Base-by-base conservation (phyloP, 2,329 filamentous ascomycete species). In the Arthrobotrys pseudoclavata region DNA sequence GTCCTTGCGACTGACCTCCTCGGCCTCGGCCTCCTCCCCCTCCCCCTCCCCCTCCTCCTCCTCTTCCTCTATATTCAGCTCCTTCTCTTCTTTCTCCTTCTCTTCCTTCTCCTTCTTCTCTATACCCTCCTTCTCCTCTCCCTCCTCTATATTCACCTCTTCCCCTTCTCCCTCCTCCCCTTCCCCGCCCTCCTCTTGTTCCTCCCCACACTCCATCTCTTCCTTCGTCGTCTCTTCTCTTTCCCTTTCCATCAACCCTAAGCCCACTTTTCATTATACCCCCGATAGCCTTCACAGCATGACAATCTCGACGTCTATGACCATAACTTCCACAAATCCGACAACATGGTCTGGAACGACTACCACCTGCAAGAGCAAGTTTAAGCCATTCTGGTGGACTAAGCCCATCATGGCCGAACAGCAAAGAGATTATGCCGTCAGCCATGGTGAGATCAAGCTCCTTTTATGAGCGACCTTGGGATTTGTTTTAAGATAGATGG, bases 11-110 rank as follows among this genome's bases (percentile, higher is more conserved):
- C n/a, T n/a, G n/a, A n/a, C 29, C 29, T 31, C 29, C 29, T 31
- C 29, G 29, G 7, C 29, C 7, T 31, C 4, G 29, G 29, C 29
- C 15, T 15, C 37, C 37, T 42, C 68, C 45, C 24, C 52, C 31
- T 20, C 61, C 60, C 13, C 83, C 79, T 77, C 84, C 53, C 12
- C 69, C 66, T 7, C 72, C 31, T 1, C 31, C 31, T 34, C 31
- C 31, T 9, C 31, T 9, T 34, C 4, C 1, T 5, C 31, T 34
- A 29, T 29, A 29, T 29, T 7, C 26, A 29, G 3, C 26, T 29
- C 26, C 7, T 29, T 3, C 3, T 7, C 29, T 7, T 7, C 7
- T 7, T 7, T 7, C 29, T 3, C 29, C 31, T 9, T 34, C 31
- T 34, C 12, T 9, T 9, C 12, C 31, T 9, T 34, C 31, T 34